Conservation (phyloP, 2,329 filamentous ascomycete species). For the Pestalotiopsis sp. region DNA sequence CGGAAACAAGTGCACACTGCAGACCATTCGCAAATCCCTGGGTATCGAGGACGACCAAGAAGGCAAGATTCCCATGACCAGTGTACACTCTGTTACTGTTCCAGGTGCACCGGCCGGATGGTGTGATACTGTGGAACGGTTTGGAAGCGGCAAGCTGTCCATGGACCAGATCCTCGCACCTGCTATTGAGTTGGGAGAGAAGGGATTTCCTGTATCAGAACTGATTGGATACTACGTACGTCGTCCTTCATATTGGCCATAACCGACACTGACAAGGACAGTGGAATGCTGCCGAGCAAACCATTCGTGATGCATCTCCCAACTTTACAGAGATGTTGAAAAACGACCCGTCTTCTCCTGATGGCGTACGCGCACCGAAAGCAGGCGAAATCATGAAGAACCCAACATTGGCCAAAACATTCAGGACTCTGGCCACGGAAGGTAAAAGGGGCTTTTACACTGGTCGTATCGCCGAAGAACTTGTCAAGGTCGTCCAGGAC, state of each 20-base stretch:
- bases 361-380: slow-evolving; percentile 72
- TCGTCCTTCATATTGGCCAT: slow-evolving; percentile 16
- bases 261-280: slow-evolving; percentile 32
- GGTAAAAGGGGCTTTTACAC: slow-evolving; percentile 92
- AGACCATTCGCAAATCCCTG: slow-evolving; percentile 69
- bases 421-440: slow-evolving; percentile 73
- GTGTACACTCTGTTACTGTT: slow-evolving; percentile 79
- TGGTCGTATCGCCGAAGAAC: slow-evolving; percentile 76
- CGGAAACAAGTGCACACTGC: slow-evolving; percentile 66
- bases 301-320: slow-evolving; percentile 72
- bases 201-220: slow-evolving; percentile 88
- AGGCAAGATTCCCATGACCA: slow-evolving; percentile 69
- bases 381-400: slow-evolving; percentile 91
- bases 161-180: slow-evolving; percentile 78
- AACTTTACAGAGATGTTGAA: slow-evolving; percentile 90
- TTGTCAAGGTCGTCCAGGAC: slow-evolving; percentile 75
- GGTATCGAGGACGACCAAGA: slow-evolving; percentile 59
- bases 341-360: slow-evolving; percentile 63
- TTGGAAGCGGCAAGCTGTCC: slow-evolving; percentile 82
- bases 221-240: slow-evolving; percentile 68
- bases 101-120: slow-evolving; percentile 92
- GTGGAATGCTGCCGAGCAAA: slow-evolving; percentile 70
- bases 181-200: slow-evolving; percentile 81
- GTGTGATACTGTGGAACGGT: slow-evolving; percentile 84
- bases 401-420: slow-evolving; percentile 77